phyloP scores from a whole-genome alignment of 805 yeast genomes.

The Wickerhamiella galacta region DNA sequence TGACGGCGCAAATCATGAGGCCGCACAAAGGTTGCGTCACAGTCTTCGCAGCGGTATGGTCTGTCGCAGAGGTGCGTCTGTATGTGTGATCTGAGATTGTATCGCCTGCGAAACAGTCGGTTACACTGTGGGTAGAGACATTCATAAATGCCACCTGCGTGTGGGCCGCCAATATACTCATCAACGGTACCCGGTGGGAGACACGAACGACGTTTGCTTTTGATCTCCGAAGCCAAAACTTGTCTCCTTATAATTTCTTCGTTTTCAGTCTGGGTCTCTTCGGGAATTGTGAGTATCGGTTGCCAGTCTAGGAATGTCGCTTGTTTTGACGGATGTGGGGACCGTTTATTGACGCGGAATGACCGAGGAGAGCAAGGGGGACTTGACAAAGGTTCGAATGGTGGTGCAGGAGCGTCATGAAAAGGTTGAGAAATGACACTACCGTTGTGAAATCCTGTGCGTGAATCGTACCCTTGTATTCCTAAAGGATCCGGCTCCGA shows the following conservation, averaged over 20 bases:
- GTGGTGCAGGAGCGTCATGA: not conserved
- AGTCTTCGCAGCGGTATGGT: conserved; percentile 64
- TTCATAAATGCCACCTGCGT: conserved; percentile 47
- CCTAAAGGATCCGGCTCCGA: conserved; percentile 11
- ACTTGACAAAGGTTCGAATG: not conserved
- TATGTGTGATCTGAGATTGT: conserved; percentile 86
- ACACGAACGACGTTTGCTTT: conserved; percentile 34
- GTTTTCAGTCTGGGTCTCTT: conserved; percentile 18
- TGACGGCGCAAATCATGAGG: conserved; percentile 91
- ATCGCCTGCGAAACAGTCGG: conserved; percentile 70
- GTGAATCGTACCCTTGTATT: conserved; percentile 2
- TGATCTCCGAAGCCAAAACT: conserved; percentile 16
- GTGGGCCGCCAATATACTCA: conserved; percentile 65
- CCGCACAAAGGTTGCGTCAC: conserved; percentile 79
- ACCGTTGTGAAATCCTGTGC: not conserved
- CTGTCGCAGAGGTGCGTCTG: conserved; percentile 93
- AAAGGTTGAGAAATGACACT: not conserved
- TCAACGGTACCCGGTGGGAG: conserved; percentile 85
- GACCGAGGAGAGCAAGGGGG: not conserved
- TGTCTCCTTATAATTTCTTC: conserved; percentile 21
- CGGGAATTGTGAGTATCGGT: conserved; percentile 23
- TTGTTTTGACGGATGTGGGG: conserved; percentile 11
- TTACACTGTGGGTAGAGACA: conserved; percentile 70
- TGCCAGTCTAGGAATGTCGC: conserved; percentile 26
- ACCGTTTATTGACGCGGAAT: not conserved